Evolutionary conservation across 2,329 filamentous ascomycete genomes (phyloP), one percentile per base, ranked within the genome.

Genomic region (Tricladium varicosporioides): DNA sequence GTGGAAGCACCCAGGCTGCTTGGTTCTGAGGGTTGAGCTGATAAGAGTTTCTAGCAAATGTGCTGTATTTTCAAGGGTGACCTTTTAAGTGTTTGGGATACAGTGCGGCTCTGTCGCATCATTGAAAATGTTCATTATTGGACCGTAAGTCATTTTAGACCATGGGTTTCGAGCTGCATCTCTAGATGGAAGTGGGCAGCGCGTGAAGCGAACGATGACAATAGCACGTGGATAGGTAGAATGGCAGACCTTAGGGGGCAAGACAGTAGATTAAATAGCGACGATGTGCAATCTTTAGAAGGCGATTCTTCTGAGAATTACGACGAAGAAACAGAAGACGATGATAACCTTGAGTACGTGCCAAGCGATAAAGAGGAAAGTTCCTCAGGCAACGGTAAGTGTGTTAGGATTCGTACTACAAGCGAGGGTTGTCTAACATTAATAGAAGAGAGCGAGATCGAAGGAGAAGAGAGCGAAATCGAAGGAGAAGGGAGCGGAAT

Each of bases 131-230:
- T 48, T 15, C 44, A 54, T 33, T 33, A 48, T 15, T 54, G 51
- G 51, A 54, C 22, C 48, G 51, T 48, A 11, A 48, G 44, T 18
- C 42, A 48, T 13, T 54, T 54, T 48, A 16, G 51, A 54, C 51
- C 51, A 33, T 54, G 51, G 51, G 51, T 54, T 14, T 54, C 51
- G 8, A 54, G 16, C 5, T 54, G 51, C 36, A 5, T 54, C 19
- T 43, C 46, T 48, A 36, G 22, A 14, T 54, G 51, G 51, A 44
- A 19, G 31, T 11, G 11, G 36, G 36, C 36, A n/a, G 36, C 11
- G 2, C 2, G n/a, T 40, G 36, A 40, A 40, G n/a, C 3, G 5
- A 40, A 4, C 22, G 11, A 13, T 10, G 3, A 40, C 15, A 14
- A 18, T 22, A 48, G 22, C 4, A 48, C 7, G 27, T 27, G 27